A percentile compares a stretch with the other conserved stretches of the same genome.
Conservation (phyloP, 495 filamentous ascomycete genomes). For the Xylaria cubensis region DNA sequence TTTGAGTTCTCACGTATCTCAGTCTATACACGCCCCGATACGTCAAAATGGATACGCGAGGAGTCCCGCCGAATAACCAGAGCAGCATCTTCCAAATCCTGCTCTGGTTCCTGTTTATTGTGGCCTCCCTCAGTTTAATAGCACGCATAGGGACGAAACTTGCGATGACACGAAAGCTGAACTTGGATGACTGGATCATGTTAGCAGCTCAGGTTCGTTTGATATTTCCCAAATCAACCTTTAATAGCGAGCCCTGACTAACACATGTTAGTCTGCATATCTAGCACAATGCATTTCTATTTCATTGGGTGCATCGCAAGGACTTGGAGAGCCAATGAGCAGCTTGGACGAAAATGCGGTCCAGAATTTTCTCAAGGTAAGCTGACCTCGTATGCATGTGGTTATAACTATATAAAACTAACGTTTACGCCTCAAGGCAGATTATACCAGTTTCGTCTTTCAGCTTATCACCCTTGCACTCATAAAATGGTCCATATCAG, state of each 20-base stretch:
- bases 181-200: slow-evolving; percentile 35
- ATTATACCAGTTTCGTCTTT: slow-evolving; percentile 45
- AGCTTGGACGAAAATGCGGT: slow-evolving; percentile 26
- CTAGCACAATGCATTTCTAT: slow-evolving; percentile 35
- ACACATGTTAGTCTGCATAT: slow-evolving; percentile 12
- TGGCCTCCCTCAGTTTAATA: slow-evolving; percentile 29
- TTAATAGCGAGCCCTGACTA: background rate
- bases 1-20: background rate
- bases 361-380: slow-evolving; percentile 25
- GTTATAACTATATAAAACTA: background rate
- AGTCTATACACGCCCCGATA: slow-evolving; percentile 3
- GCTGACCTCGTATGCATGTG: background rate
- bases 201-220: slow-evolving; percentile 33
- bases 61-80: slow-evolving; percentile 7
- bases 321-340: slow-evolving; percentile 35
- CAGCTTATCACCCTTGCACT: slow-evolving; percentile 40
- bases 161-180: slow-evolving; percentile 32
- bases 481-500: slow-evolving; percentile 46
- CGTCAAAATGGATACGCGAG: slow-evolving; percentile 11
- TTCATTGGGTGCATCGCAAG: slow-evolving; percentile 34
- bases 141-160: slow-evolving; percentile 35
- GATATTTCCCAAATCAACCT: background rate
- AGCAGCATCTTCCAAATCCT: slow-evolving; percentile 28
- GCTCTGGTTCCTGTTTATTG: slow-evolving; percentile 35
- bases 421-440: slow-evolving; percentile 34